Percentiles rank a stretch among this genome's conserved stretches.
Conservation (phyloP, 768 basidiomycete genomes). For the Zangia roseola region DNA sequence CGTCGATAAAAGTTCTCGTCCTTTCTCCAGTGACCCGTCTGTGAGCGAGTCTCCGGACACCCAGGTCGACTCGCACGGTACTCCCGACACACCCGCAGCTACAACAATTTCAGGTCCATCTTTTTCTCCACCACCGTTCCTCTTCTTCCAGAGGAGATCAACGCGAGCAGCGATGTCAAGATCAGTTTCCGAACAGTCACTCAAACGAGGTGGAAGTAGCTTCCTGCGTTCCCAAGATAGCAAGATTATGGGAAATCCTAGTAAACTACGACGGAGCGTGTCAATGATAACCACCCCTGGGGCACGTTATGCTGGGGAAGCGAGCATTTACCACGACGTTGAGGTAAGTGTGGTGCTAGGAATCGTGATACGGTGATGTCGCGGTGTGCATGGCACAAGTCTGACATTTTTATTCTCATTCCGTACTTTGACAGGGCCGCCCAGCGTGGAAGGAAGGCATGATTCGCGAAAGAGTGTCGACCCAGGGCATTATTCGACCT, state of each 20-base stretch:
- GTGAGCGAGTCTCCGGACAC: background rate
- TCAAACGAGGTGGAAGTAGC: background rate
- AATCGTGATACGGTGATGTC: background rate
- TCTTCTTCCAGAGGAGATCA: constrained; percentile 19
- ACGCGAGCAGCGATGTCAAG: constrained; percentile 7
- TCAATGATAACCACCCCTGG: constrained; percentile 10
- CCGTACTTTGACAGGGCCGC: constrained; percentile 29
- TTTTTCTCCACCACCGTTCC: constrained; percentile 12
- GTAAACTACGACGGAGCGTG: constrained; percentile 17
- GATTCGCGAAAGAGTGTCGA: constrained; percentile 90
- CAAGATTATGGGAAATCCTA: constrained; percentile 18
- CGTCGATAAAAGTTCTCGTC: constrained; percentile 1
- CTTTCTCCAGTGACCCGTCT: background rate
- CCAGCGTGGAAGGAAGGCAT: constrained; percentile 54
- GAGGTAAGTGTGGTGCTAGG: constrained; percentile 37
- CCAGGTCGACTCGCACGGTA: background rate
- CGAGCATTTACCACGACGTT: constrained; percentile 50
- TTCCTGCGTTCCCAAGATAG: constrained; percentile 8
- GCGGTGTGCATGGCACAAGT: background rate
- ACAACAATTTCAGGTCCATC: constrained; percentile 4
- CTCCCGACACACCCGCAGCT: background rate
- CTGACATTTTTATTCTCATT: constrained; percentile 4
- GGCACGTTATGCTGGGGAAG: constrained; percentile 57
- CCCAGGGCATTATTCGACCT: constrained; percentile 75
- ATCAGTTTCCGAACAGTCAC: constrained; percentile 15